A percentile compares a stretch with the other conserved stretches of the same genome.
phyloP scores from a whole-genome alignment of 2,329 filamentous ascomycete species.

The Cryphonectria nitschkei region DNA sequence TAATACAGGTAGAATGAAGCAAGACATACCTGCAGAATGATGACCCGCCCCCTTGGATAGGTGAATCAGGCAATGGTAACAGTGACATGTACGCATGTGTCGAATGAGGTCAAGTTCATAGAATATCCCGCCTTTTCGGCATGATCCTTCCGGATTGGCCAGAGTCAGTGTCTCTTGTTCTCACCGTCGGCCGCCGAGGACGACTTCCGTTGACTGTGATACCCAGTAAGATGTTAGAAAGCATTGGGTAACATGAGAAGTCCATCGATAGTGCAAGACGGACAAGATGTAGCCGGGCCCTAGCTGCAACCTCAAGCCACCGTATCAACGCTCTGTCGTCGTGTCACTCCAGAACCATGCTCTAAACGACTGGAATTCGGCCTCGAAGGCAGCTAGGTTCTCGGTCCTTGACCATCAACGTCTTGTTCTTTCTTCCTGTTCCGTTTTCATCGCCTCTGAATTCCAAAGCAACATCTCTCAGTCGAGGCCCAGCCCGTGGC shows the following conservation, averaged over 20 bases:
- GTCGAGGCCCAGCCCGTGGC: background rate
- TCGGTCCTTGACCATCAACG: background rate
- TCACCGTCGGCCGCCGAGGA: slow-evolving; percentile 10
- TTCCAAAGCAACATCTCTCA: background rate
- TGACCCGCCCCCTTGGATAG: slow-evolving; percentile 5
- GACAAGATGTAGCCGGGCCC: slow-evolving; percentile 1
- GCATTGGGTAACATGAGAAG: background rate
- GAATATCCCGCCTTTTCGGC: background rate
- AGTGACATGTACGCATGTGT: background rate
- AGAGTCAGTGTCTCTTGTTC: slow-evolving; percentile 9
- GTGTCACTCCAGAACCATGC: background rate
- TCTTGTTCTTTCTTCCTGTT: background rate
- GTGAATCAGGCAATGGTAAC: slow-evolving; percentile 4
- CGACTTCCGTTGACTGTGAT: slow-evolving; percentile 4
- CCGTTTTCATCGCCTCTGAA: background rate
- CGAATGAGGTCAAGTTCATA: background rate
- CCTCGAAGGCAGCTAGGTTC: background rate
- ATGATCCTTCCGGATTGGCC: slow-evolving; percentile 3
- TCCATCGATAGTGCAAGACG: background rate
- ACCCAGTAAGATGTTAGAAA: slow-evolving; percentile 3
- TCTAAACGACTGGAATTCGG: background rate
- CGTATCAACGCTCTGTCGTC: background rate
- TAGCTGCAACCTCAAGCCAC: slow-evolving; percentile 2
- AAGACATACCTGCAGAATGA: slow-evolving; percentile 19
- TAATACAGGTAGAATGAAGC: slow-evolving; percentile 10